Evolutionary conservation across 805 yeast species (phyloP), one percentile per base, ranked within the genome.

Genomic region (Barnettozyma californica): DNA sequence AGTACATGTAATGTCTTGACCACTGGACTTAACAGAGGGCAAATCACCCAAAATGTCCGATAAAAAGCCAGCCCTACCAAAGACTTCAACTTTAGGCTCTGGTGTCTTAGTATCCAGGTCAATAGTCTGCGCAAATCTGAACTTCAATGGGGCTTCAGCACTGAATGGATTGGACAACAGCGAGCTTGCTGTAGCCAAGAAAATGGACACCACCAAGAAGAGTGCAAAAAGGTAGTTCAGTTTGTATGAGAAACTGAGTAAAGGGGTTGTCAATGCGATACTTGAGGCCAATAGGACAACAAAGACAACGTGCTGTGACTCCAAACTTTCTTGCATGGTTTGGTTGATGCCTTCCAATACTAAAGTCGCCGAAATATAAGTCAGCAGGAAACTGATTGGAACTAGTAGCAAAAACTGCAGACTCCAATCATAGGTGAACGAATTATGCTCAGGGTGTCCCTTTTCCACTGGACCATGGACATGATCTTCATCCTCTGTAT

Each of bases 401-500:
- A 84, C 87, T 16, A 84, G 62, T 1, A 82, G 52, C 29, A 87
- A 54, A 58, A 78, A 88, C 63, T 90, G 96, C 16, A 87, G 54
- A 14, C 83, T 73, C 96, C 97, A 90, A 58, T 85, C 95, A 60
- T 84, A 87, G 37, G 83, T 76, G 42, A 77, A 74, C 5, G 80
- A 76, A 44, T 58, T 53, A 31, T 54, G 57, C 19, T 51, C 52
- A 9, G 65, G 60, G 35, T 50, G 63, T 9, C 46, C 50, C 21
- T 53, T 43, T 40, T 33, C 44, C 31, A 48, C 48, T 4, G 26
- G 21, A 26, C 20, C 43, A 11, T 20, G 26, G 2, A 27, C 33
- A 9, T 40, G 43, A 18, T 40, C 50, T 14, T 48, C 56, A 13
- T 48, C 46, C 4, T 51, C 55, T 16, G 58, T 45, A 3, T 53